Percentiles rank a stretch among this genome's conserved stretches.
phyloP scores from a whole-genome alignment of 129 eudicot species.

The Tanacetum coccineum region DNA sequence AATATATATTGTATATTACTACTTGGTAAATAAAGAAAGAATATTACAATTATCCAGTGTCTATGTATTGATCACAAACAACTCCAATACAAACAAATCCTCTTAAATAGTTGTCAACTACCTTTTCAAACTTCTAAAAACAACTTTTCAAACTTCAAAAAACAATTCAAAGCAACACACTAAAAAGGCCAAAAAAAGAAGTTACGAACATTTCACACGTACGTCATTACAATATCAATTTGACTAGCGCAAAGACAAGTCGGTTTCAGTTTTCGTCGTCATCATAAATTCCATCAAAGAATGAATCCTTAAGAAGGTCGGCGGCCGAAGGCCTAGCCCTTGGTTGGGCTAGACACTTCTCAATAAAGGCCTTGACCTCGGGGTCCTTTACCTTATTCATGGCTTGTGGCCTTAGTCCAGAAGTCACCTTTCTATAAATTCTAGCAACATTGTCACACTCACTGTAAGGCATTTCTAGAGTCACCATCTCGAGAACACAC shows the following conservation, averaged over 20 bases:
- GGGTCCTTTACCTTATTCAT: slow-evolving; percentile 56
- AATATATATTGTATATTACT: neutral
- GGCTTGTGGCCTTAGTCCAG: slow-evolving; percentile 58
- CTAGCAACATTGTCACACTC: slow-evolving; percentile 63
- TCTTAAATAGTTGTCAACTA: slow-evolving; percentile 8
- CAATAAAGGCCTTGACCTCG: slow-evolving; percentile 57
- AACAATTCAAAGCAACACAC: slow-evolving; percentile 16
- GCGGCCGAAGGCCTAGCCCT: slow-evolving; percentile 71
- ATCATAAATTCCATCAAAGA: slow-evolving; percentile 45
- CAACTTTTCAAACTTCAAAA: neutral
- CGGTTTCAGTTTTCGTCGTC: slow-evolving; percentile 30
- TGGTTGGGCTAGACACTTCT: slow-evolving; percentile 69
- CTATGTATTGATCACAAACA: slow-evolving; percentile 10
- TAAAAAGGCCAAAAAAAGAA: neutral
- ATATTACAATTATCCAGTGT: slow-evolving; percentile 3
- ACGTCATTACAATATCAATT: neutral
- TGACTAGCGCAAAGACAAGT: slow-evolving; percentile 4
- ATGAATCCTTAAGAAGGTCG: slow-evolving; percentile 50
- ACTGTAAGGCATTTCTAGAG: slow-evolving; percentile 65
- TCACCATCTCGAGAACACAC: slow-evolving; percentile 77
- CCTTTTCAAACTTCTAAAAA: neutral
- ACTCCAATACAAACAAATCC: slow-evolving; percentile 14
- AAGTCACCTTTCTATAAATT: slow-evolving; percentile 64
- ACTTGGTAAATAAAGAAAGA: neutral
- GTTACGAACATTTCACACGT: neutral